Evolutionary conservation across 495 filamentous ascomycete species (phyloP), one percentile per base, ranked within the genome.

Genomic region (Lichina pygmaea): DNA sequence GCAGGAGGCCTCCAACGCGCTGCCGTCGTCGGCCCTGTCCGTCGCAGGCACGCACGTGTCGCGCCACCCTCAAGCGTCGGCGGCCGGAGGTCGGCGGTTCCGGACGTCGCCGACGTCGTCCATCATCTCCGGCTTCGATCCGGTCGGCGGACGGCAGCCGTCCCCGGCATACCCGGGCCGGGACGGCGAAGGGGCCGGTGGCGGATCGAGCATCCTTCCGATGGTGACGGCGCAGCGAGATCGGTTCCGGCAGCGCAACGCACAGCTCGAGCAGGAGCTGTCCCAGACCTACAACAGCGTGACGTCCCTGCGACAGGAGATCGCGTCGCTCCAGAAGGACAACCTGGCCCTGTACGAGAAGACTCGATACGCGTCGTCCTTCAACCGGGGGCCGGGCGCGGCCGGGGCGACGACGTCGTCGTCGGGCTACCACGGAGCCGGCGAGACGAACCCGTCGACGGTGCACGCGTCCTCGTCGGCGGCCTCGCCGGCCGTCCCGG

Each of bases 201-300:
- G 81, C 44, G 82, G 83, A 31, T 82, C 81, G 2, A 85, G 85
- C 15, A 92, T 99, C 48, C 65, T 99, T 30, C 89, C 91, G 30
- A 99, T 99, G 89, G 77, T 99, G 47, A 91, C 89, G 42, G 89
- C 89, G 15, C 89, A 99, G 58, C 77, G 89, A 49, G 89, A 99
- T 59, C 81, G 89, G 39, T 99, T 99, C 71, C 95, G 93, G 66
- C 82, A 92, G 66, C 78, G 84, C 51, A 95, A 92, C 49, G 60
- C 75, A 1, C 81, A 95, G 55, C 72, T 99, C 40, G 91, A 95
- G 58, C 72, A 81, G 42, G 86, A 95, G 53, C 66, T 95, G 15
- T 81, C 81, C 7, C 84, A 89, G 48, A 63, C 68, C 44, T 81
- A 95, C 55, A 70, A 66, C 37, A 78, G 73, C 0, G 77, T 95